phyloP scores from a whole-genome alignment of 208 protist species.

The Willaertia magna region DNA sequence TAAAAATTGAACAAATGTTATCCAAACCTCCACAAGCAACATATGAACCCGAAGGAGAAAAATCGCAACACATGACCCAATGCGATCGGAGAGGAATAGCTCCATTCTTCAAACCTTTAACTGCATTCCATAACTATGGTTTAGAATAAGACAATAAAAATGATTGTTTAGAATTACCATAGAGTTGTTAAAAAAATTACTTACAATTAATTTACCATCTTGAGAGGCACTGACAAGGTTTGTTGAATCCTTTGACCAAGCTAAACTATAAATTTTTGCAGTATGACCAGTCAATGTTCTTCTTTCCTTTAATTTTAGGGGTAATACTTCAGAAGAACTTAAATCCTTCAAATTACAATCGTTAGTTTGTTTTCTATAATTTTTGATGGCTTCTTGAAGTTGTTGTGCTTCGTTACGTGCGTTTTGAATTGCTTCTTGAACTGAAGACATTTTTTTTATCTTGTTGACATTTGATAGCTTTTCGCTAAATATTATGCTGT shows the following conservation, averaged over 20 bases:
- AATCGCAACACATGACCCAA: constrained; percentile 42
- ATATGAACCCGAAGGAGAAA: constrained; percentile 47
- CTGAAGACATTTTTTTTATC: not conserved
- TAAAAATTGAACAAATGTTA: constrained; percentile 56
- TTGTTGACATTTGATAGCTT: too few species aligned
- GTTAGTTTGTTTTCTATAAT: constrained; percentile 9
- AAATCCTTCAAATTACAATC: constrained; percentile 2
- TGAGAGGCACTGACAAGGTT: constrained; percentile 50
- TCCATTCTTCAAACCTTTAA: constrained; percentile 48
- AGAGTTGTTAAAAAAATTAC: not conserved
- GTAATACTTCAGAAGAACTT: constrained; percentile 21
- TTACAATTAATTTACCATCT: constrained; percentile 55
- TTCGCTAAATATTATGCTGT: too few species aligned
- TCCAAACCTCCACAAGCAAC: constrained; percentile 65
- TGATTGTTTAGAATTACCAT: not conserved
- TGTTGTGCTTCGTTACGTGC: not conserved
- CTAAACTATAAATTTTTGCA: constrained; percentile 59
- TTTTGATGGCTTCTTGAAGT: constrained; percentile 17
- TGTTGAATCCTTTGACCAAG: constrained; percentile 44
- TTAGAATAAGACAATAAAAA: not conserved
- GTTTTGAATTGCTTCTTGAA: not conserved
- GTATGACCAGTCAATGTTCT: constrained; percentile 45
- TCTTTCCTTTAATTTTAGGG: constrained; percentile 25
- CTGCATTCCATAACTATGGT: constrained; percentile 38
- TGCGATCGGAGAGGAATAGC: constrained; percentile 46